Base-by-base conservation (phyloP, 2,329 filamentous ascomycete genomes). In the Penicillium griseofulvum region DNA sequence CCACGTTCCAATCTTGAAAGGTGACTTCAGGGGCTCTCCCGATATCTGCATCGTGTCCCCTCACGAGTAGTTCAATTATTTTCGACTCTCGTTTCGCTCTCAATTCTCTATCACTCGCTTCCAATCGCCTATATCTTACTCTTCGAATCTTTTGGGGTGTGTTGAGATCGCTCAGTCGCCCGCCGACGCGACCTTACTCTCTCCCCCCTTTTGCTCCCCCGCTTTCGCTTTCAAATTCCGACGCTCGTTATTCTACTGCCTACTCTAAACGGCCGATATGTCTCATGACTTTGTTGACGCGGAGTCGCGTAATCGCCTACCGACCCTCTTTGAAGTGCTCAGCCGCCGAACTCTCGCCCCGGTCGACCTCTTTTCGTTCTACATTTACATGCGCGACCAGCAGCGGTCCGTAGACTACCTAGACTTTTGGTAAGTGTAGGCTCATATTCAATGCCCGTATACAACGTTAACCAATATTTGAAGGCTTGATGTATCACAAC, bases 331-430 rank as follows among this genome's bases (percentile, higher is more conserved):
- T 71, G 95, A 99, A 76, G 94, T 99, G 53, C 80, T 99, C 58
- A 96, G 91, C 71, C 87, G 95, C 64, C 87, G 91, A 61, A 99
- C 94, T n/a, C 82, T 95, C 19, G 90, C 95, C 46, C 94, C 94
- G 0, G 93, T 99, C 55, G 95, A 99, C 70, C 81, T 99, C 11
- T 99, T 96, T 75, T 97, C 92, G 2, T 99, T 99, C 79, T 99
- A 99, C 77, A 99, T 99, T 67, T 99, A 96, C 77, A 99, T 99
- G 94, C 86, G 94, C 68, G 95, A 99, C 74, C 92, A 97, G 76
- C 94, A 99, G 75, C 87, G 92, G 72, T 97, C 93, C 8, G 94
- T 99, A 12, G 94, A 99, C 70, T 99, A 99, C 68, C 80, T 99
- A 39, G 94, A 99, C 72, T 99, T 99, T 76, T 99, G 95, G 94